phyloP scores from a whole-genome alignment of 140 eudicot species.

The Ambrosia hybrid region DNA sequence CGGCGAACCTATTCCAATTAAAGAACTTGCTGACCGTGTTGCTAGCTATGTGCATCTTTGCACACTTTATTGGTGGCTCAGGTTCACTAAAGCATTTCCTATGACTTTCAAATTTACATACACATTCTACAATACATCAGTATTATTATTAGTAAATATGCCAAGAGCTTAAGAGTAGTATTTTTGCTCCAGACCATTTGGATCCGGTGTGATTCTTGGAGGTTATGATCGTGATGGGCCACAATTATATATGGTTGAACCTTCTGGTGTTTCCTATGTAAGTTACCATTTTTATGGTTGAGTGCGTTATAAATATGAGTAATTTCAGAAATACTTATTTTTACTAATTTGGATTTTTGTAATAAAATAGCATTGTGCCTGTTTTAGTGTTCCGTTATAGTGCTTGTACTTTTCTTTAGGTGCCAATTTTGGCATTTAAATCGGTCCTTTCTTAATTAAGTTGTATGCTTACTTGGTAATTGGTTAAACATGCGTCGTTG shows the following conservation, averaged over 20 bases:
- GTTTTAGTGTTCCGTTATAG: not conserved
- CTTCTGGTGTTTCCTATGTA: slow-evolving; percentile 96
- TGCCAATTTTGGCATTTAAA: too few relatives aligned
- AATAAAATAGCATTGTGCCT: not conserved
- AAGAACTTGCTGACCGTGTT: slow-evolving; percentile 95
- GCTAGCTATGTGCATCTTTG: slow-evolving; percentile 96
- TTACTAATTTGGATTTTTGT: too few relatives aligned
- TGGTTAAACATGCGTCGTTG: too few relatives aligned
- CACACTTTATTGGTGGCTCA: slow-evolving; percentile 99
- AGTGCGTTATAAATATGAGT: not conserved
- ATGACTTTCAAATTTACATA: slow-evolving; percentile 12
- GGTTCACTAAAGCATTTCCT: slow-evolving; percentile 39
- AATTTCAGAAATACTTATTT: too few relatives aligned
- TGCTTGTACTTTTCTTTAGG: too few relatives aligned
- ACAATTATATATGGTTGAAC: slow-evolving; percentile 93
- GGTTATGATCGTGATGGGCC: slow-evolving; percentile 99
- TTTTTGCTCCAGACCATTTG: slow-evolving; percentile 78
- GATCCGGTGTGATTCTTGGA: slow-evolving; percentile 94
- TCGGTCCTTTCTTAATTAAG: too few relatives aligned
- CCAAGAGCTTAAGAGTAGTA: not conserved
- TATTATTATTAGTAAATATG: not conserved
- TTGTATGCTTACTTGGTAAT: too few relatives aligned
- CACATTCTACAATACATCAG: not conserved
- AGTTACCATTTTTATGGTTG: slow-evolving; percentile 23
- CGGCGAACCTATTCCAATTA: slow-evolving; percentile 90